Percentiles rank a stretch among this genome's conserved stretches.
Evolutionary conservation across 1,284 basidiomycete genomes (phyloP).

Genomic region (Schizophyllum commune): DNA sequence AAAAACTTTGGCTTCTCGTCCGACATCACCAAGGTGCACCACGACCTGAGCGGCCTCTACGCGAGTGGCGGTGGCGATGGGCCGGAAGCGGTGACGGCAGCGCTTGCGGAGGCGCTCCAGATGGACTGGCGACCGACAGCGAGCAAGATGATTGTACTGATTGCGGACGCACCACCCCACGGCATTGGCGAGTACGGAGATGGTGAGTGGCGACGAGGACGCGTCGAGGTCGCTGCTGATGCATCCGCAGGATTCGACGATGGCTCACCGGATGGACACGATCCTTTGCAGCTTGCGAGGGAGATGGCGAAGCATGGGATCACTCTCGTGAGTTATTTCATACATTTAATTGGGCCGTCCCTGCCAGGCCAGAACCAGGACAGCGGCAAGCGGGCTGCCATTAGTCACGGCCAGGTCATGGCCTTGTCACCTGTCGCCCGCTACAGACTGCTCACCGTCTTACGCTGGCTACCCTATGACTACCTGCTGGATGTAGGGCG

Average conservation of each 20-base stretch:
- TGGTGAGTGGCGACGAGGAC: conserved; percentile 39
- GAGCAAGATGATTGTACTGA: conserved; percentile 92
- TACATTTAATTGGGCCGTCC: too few species aligned
- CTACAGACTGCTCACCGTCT: too few species aligned
- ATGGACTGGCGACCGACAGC: conserved; percentile 90
- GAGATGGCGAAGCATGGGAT: conserved; percentile 89
- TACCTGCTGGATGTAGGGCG: too few species aligned
- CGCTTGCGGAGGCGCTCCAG: conserved; percentile 76
- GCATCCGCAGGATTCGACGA: conserved; percentile 69
- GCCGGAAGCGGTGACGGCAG: conserved; percentile 96
- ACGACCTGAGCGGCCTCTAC: conserved; percentile 77
- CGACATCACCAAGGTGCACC: conserved; percentile 83
- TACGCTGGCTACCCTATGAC: too few species aligned
- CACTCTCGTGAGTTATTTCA: conserved; percentile 57
- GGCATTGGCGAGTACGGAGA: conserved; percentile 91
- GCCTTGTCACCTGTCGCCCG: too few species aligned
- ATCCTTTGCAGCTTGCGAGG: conserved; percentile 85
- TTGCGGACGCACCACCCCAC: conserved; percentile 97
- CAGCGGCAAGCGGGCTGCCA: not conserved
- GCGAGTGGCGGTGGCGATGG: conserved; percentile 97
- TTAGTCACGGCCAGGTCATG: not conserved
- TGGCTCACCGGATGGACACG: conserved; percentile 87
- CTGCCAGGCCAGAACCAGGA: not conserved
- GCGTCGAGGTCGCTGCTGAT: conserved; percentile 1
- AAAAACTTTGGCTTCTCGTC: conserved; percentile 95